Conservation (phyloP, 2,329 filamentous ascomycete genomes). For the Exophiala calicioides region DNA sequence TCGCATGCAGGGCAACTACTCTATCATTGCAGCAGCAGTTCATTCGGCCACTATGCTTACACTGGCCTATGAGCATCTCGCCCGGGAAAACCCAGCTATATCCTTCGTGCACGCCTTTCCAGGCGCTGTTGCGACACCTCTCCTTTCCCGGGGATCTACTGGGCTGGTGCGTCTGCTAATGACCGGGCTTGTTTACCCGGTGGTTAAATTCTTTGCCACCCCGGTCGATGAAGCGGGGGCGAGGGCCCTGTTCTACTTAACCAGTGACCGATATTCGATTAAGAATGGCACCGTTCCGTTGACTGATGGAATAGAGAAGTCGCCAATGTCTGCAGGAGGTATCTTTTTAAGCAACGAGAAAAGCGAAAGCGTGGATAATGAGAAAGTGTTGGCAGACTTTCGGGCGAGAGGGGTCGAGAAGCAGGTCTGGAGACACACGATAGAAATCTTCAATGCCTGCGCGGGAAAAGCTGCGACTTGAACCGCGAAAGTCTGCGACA, state of each 20-base stretch:
- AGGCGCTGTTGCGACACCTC: conserved; percentile 41
- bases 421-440: not conserved
- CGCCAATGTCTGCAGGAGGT: not conserved
- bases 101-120: conserved; percentile 54
- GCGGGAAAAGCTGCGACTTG: too few relatives aligned
- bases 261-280: conserved; percentile 8
- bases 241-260: conserved; percentile 1
- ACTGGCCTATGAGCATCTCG: conserved; percentile 52
- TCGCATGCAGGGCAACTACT: conserved; percentile 37
- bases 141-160: not conserved
- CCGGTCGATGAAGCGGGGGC: conserved; percentile 2
- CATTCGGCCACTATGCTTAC: conserved; percentile 54
- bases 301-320: not conserved
- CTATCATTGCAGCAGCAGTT: conserved; percentile 41
- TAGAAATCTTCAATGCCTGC: conserved; percentile 1
- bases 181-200: not conserved
- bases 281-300: not conserved
- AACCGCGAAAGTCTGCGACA: too few relatives aligned
- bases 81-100: conserved; percentile 46
- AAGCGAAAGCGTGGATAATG: conserved; percentile 1
- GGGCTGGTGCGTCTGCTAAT: not conserved
- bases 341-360: conserved; percentile 3
- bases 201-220: not conserved
- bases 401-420: not conserved
- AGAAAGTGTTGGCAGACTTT: conserved; percentile 1